Evolutionary conservation across 129 eudicot species (phyloP).

Genomic region (Ambrosia artemisiifolia): DNA sequence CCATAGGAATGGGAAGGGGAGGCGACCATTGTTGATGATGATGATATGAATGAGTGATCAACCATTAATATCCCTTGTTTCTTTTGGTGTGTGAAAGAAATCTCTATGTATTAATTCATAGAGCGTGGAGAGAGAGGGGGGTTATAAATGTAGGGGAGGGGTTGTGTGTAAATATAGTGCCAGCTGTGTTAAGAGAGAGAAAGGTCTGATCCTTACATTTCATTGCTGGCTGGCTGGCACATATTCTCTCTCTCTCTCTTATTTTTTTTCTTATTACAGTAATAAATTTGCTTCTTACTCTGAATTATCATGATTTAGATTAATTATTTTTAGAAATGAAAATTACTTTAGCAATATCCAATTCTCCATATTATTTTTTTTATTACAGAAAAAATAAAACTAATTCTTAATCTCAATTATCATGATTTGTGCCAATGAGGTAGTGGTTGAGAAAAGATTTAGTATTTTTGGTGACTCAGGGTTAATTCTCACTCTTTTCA

Average conservation of each 20-base stretch:
- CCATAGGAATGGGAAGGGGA: conserved; percentile 58
- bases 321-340: too few species aligned
- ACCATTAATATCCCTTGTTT: not conserved
- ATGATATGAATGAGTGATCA: not conserved
- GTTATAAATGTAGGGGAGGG: conserved; percentile 10
- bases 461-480: too few species aligned
- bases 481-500: too few species aligned
- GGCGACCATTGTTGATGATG: conserved; percentile 37
- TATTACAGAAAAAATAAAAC: too few species aligned
- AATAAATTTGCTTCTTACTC: too few species aligned
- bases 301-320: too few species aligned
- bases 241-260: not conserved
- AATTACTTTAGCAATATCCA: too few species aligned
- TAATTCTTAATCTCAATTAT: too few species aligned
- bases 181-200: not conserved
- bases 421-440: too few species aligned
- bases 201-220: not conserved
- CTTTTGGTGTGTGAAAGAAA: not conserved
- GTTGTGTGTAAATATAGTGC: conserved; percentile 10
- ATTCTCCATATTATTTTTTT: too few species aligned
- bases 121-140: not conserved
- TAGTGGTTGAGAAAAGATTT: too few species aligned
- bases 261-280: not conserved
- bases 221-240: conserved; percentile 3
- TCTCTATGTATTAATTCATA: not conserved